Evolutionary conservation across 768 basidiomycete genomes (phyloP), one percentile per base, ranked within the genome.

Genomic region (Boletus sensibilis): DNA sequence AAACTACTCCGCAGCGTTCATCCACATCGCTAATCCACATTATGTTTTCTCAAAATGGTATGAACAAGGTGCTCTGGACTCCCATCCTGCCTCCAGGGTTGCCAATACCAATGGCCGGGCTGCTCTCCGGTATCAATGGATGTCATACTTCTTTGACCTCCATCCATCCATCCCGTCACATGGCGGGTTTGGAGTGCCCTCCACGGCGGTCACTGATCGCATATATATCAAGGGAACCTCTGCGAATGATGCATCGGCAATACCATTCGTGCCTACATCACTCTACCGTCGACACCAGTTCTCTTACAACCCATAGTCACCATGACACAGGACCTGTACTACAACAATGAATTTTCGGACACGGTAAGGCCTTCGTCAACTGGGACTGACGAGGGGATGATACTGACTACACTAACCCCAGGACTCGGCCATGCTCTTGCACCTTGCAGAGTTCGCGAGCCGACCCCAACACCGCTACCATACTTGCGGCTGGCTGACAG

Each of bases 221-320:
- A 61, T 68, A 70, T 49, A 69, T 69, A 64, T 48, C 29, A 16
- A 25, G 18, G 39, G 20, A 25, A 3, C 20, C n/a, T 51, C 52
- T 59, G 33, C 37, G 18, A 44, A 44, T 23, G 42, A 35, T 47
- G 34, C 49, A 54, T 48, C 68, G 37, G 13, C 50, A 53, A 31
- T 11, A 58, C 44, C 34, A 9, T 52, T 35, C 35, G 49, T 48
- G 18, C 51, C 44, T 44, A 29, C 56, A 43, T 33, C 52, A 31
- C 31, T 41, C 29, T 34, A 34, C 13, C 16, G 31, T 56, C 51
- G 1, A 54, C 38, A 40, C 20, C 5, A 11, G 6, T 27, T 16
- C 16, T 48, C 51, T 27, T 51, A 23, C 25, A 0, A 4, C 6
- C 8, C 31, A 33, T 43, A 39, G 13, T 37, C 23, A 11, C 29